Base-by-base conservation (phyloP, 2,329 filamentous ascomycete genomes). In the Clonostachys byssicola region DNA sequence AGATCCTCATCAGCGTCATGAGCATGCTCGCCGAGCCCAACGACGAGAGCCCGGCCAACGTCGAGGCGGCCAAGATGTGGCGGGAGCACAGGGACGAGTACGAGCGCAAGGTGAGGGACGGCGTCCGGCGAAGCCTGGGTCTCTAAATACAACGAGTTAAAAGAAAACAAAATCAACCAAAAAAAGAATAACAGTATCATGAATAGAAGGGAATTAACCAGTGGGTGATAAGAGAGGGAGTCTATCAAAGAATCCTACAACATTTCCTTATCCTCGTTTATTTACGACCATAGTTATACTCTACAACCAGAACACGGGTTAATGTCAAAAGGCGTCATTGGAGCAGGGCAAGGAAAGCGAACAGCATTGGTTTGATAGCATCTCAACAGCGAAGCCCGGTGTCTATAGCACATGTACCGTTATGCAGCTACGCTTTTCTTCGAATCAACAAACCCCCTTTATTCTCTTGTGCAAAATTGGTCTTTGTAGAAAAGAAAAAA, bases 1-100 rank as follows among this genome's bases (percentile, higher is more conserved):
- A 96, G 76, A 97, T 97, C 56, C 76, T 97, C 56, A 91, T 97
- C 49, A 91, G 85, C 43, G 92, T 97, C 51, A 97, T 97, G 87
- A 96, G 90, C 69, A 97, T 97, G 92, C 81, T 97, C 42, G 92
- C 92, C 1, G 92, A 96, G 71, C 92, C 92, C 50, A 97, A 97
- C 67, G 92, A 97, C 63, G 92, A 97, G 77, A 94, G 88, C 54
- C 92, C 92, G 0, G 92, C 92, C 49, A 97, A 97, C 62, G 88
- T 97, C 40, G 92, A 97, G 72, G 92, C 92, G 1, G 92, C 92
- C 49, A 90, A 94, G 73, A 89, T 96, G 87, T 97, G 92, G 92
- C 80, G 92, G 52, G 92, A 96, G 59, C 77, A 85, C 52, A 80
- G 91, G 54, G 62, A 72, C 17, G 89, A 95, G 64, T 99, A 96